Conservation (phyloP, 1,139 yeast species). For the Candida neerlandica region DNA sequence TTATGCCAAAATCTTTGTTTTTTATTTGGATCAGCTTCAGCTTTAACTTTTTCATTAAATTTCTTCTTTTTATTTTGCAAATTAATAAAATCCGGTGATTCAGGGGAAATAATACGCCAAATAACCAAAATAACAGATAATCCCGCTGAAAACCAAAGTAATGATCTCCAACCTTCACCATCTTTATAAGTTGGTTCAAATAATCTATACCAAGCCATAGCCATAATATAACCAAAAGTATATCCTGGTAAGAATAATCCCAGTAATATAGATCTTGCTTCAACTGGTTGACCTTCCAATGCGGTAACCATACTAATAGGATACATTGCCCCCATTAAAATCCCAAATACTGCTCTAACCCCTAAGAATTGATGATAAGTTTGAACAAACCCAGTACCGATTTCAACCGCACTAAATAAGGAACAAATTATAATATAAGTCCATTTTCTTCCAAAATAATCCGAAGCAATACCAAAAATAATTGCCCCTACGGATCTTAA, state of each 20-base stretch:
- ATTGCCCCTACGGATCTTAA: constrained; percentile 78
- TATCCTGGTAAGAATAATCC: constrained; percentile 46
- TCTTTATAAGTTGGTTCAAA: constrained; percentile 64
- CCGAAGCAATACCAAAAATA: constrained; percentile 67
- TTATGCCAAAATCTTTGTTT: constrained; percentile 11
- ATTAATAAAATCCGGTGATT: constrained; percentile 30
- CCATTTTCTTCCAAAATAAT: constrained; percentile 72
- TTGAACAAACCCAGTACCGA: constrained; percentile 72
- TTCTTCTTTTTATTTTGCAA: constrained; percentile 20
- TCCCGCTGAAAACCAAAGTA: constrained; percentile 82
- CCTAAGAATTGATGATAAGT: constrained; percentile 67
- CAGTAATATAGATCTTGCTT: constrained; percentile 37
- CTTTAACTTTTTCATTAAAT: constrained; percentile 12
- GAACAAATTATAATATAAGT: constrained; percentile 59
- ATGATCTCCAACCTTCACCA: constrained; percentile 64
- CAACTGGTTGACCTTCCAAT: constrained; percentile 38
- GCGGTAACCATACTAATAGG: constrained; percentile 36
- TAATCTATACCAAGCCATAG: constrained; percentile 39
- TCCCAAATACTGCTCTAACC: constrained; percentile 48
- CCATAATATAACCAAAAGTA: constrained; percentile 40
- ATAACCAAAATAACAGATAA: constrained; percentile 35
- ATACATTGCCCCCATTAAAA: constrained; percentile 44
- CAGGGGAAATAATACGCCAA: constrained; percentile 38
- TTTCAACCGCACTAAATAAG: constrained; percentile 59
- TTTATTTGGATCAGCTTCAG: neutral